phyloP scores from a whole-genome alignment of 2,329 filamentous ascomycete genomes.

The Claviceps quebecensis region DNA sequence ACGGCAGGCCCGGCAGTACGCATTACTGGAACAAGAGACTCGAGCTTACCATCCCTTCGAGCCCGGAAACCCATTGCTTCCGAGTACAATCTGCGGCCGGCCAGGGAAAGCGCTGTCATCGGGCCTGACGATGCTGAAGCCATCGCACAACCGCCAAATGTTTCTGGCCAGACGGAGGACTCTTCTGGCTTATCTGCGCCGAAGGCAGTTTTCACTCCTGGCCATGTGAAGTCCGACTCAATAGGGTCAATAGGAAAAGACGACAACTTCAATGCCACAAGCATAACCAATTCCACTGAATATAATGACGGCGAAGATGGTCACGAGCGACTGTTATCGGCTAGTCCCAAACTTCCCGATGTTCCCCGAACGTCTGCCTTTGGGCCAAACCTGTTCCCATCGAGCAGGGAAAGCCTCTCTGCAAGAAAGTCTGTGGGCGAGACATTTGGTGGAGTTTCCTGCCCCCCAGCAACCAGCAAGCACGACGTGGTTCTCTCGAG shows the following conservation, averaged over 20 bases:
- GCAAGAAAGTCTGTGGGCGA: not conserved
- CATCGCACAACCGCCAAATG: slow-evolving; percentile 44
- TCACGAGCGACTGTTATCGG: slow-evolving; percentile 23
- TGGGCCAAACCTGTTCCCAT: slow-evolving; percentile 42
- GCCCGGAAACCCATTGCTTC: not conserved
- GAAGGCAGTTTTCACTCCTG: slow-evolving; percentile 26
- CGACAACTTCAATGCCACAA: not conserved
- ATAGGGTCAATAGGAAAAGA: not conserved
- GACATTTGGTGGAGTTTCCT: not conserved
- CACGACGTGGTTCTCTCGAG: not conserved
- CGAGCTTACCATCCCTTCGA: slow-evolving; percentile 6
- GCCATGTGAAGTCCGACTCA: not conserved
- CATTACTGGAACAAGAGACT: not conserved
- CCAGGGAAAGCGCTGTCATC: not conserved
- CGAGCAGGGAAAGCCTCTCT: not conserved
- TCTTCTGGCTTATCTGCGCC: slow-evolving; percentile 44
- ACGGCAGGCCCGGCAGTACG: not conserved
- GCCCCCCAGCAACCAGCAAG: not conserved
- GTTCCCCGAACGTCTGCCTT: slow-evolving; percentile 46
- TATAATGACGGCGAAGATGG: not conserved
- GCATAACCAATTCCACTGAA: not conserved
- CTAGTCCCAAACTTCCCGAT: slow-evolving; percentile 44
- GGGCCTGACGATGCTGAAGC: not conserved
- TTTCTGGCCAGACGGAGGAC: slow-evolving; percentile 59
- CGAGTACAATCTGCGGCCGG: not conserved